Base-by-base conservation (phyloP, 2,329 filamentous ascomycete genomes). In the Diaporthe sp. region DNA sequence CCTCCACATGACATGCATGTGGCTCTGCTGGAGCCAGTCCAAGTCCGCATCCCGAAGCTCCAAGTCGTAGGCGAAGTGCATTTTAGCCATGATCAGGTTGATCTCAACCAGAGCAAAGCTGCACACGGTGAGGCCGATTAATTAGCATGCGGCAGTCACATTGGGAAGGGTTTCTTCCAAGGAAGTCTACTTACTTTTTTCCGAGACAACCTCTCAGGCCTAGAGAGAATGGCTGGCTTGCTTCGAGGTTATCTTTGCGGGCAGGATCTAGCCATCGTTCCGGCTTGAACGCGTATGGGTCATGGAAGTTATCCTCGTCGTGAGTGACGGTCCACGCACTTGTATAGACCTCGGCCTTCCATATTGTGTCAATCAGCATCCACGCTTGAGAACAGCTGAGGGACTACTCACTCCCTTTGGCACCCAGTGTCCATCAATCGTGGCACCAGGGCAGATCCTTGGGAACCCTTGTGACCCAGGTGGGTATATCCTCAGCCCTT, bases 401-500 rank as follows among this genome's bases (percentile, higher is more conserved):
- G 37, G 1, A 4, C 1, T 8, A 44, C 62, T 49, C n/a, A 70
- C 72, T 7, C 55, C 53, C 25, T 61, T 15, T 28, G 72, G 65
- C 6, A 74, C 49, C 44, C 67, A 74, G 28, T 61, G 44, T 15
- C 65, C 53, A 34, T 74, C 72, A 19, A 74, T 49, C 0, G 44
- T 61, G 39, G 37, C 55, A 46, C 72, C 72, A n/a, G 68, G 68
- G 13, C 53, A 59, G 3, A 19, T 71, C 5, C 68, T 8, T 4
- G 68, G 68, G 28, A 71, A 59, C 7, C 62, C 72, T 51, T 74
- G 62, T 15, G 72, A 68, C 8, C 57, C 62, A 10, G 79, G 77
- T 13, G 80, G 78, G 61, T 72, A 79, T 53, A 80, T 75, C 53
- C 80, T 78, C 25, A 80, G 58, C 7, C 77, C 79, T 46, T 81